phyloP scores from a whole-genome alignment of 2,329 filamentous ascomycete genomes.

The Phoma sp. region DNA sequence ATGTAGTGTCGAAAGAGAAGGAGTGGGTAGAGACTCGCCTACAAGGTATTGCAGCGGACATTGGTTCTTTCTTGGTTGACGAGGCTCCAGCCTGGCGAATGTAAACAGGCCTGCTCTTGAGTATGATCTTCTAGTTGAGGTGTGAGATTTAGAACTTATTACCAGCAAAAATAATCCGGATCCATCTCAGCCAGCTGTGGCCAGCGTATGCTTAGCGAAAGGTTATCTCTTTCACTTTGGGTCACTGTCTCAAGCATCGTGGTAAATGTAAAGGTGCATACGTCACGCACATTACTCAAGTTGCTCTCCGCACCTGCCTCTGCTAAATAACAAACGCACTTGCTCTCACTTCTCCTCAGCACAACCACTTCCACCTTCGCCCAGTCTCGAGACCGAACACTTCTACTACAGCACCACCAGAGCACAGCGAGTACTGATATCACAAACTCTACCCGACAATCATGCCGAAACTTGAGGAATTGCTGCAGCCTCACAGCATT shows the following conservation, averaged over 20 bases:
- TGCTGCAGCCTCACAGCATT: slow-evolving; percentile 24
- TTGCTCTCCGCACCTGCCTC: slow-evolving; percentile 1
- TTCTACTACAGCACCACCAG: background rate
- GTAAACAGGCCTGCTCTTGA: background rate
- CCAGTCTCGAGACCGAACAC: background rate
- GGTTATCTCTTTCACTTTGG: background rate
- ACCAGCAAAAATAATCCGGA: too few species aligned
- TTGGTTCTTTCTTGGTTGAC: slow-evolving; percentile 24
- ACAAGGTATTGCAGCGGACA: slow-evolving; percentile 34
- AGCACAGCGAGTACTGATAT: background rate
- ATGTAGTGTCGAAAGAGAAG: slow-evolving; percentile 42
- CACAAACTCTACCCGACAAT: background rate
- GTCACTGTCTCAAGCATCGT: background rate
- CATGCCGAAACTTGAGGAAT: slow-evolving; percentile 24
- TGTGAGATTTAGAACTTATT: too few species aligned
- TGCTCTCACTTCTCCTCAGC: background rate
- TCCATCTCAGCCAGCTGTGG: too few species aligned
- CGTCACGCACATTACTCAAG: background rate
- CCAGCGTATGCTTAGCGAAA: too few species aligned
- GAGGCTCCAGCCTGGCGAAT: slow-evolving; percentile 36
- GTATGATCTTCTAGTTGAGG: too few species aligned
- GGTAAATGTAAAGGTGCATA: background rate
- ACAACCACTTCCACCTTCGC: background rate
- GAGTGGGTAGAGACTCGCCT: slow-evolving; percentile 47
- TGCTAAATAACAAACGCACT: background rate